Evolutionary conservation across 305 asterid genomes (phyloP).

Genomic region (Fraxinus nigra): DNA sequence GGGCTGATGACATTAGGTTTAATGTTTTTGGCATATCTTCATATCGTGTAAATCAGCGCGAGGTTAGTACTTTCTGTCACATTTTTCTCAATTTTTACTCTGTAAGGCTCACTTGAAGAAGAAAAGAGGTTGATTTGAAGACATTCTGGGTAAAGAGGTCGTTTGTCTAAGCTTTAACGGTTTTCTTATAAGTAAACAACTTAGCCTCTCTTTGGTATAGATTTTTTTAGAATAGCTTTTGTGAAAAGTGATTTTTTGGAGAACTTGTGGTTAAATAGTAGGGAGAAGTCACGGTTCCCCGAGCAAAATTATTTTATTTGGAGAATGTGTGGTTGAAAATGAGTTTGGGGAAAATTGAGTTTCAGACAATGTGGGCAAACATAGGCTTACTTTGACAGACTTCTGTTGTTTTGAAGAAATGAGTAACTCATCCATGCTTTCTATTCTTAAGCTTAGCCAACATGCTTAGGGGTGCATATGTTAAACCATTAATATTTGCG

Average conservation of each 20-base stretch:
- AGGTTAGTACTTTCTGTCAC: conserved; percentile 40
- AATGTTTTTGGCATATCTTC: conserved; percentile 80
- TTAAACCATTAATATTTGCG: neutral
- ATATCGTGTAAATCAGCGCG: conserved; percentile 90
- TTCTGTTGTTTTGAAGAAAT: neutral
- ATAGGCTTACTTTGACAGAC: neutral
- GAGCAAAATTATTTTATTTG: neutral
- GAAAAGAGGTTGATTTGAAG: neutral
- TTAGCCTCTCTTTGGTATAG: neutral
- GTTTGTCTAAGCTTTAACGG: neutral
- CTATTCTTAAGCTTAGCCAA: neutral
- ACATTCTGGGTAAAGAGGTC: neutral
- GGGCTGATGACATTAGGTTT: conserved; percentile 80
- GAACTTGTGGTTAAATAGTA: neutral
- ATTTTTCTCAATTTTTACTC: neutral
- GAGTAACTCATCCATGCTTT: neutral
- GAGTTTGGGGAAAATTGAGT: neutral
- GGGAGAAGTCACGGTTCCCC: neutral
- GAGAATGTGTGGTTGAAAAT: neutral
- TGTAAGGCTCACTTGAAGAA: neutral
- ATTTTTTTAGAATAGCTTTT: neutral
- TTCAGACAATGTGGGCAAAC: neutral
- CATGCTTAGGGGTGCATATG: neutral
- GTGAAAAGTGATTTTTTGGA: neutral
- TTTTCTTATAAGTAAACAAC: neutral